A percentile compares a stretch with the other conserved stretches of the same genome.
These are phyloP conservation scores for Sugiyamaella castrensis DNA, from an alignment of 1,139 yeast genomes.

Conservation along the genomic window DNA sequence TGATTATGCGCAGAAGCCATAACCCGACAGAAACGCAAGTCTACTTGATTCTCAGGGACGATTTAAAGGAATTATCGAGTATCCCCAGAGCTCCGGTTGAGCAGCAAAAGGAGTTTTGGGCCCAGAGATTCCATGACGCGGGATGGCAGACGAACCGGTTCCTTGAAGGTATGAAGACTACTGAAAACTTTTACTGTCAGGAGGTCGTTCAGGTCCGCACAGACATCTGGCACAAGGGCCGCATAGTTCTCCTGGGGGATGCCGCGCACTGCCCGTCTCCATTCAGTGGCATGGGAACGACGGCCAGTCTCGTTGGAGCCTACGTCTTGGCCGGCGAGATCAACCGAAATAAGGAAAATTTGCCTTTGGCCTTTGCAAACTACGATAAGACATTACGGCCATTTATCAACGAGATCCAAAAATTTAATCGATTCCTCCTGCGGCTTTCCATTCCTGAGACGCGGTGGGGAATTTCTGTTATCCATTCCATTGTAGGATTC, in stretches of 20 bases:
- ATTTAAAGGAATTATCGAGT: neutral
- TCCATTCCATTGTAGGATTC: neutral
- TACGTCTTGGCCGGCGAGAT: conserved; percentile 11
- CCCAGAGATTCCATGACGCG: conserved; percentile 5
- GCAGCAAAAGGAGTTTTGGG: neutral
- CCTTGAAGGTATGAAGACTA: neutral
- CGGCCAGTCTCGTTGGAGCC: conserved; percentile 5
- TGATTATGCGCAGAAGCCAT: conserved; percentile 1
- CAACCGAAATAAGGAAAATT: neutral
- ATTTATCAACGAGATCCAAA: conserved; percentile 8
- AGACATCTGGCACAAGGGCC: neutral
- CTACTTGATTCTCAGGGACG: neutral
- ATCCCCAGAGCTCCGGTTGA: neutral
- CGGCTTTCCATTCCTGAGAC: neutral
- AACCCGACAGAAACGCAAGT: neutral
- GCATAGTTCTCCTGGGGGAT: conserved; percentile 8
- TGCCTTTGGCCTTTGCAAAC: neutral
- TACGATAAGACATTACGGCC: conserved; percentile 8
- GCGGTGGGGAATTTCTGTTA: neutral
- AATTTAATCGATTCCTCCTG: neutral
- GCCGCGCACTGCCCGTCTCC: conserved; percentile 10
- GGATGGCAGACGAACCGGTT: conserved; percentile 8
- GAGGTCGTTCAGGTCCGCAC: conserved; percentile 4
- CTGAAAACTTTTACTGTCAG: conserved; percentile 9
- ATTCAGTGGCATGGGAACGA: conserved; percentile 9